Conservation (phyloP, 352 stramenopile genomes). For the Pythium phragmitis region DNA sequence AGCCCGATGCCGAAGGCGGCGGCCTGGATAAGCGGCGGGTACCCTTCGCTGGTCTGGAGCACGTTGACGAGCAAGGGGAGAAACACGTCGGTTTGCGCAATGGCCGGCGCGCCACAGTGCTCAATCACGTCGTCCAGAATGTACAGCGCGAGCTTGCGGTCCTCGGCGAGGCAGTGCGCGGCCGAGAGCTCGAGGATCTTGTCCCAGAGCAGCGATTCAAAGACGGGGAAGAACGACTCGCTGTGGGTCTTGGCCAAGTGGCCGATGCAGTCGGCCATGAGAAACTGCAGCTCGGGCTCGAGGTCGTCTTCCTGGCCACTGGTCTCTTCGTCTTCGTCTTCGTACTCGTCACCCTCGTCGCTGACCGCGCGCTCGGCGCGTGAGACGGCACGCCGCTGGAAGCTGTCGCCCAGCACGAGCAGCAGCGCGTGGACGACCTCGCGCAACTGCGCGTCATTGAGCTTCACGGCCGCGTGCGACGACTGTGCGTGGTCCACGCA, state of each 20-base stretch:
- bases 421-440: constrained; percentile 76
- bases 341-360: constrained; percentile 28
- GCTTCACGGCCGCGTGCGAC: constrained; percentile 37
- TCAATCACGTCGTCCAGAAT: constrained; percentile 87
- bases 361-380: constrained; percentile 37
- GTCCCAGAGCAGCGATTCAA: constrained; percentile 72
- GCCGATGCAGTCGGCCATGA: constrained; percentile 76
- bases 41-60: constrained; percentile 55
- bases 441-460: constrained; percentile 74
- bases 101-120: constrained; percentile 54
- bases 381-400: constrained; percentile 69
- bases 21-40: constrained; percentile 64
- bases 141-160: constrained; percentile 83
- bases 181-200: constrained; percentile 69
- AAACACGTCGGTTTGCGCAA: constrained; percentile 59
- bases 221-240: constrained; percentile 69
- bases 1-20: constrained; percentile 76
- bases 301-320: constrained; percentile 41
- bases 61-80: constrained; percentile 65
- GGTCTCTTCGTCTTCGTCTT: constrained; percentile 31
- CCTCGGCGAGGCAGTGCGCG: constrained; percentile 67
- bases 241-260: constrained; percentile 71
- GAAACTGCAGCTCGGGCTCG: constrained; percentile 78
- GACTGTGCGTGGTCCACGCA: constrained; percentile 53
- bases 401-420: constrained; percentile 75